Percentiles rank a stretch among this genome's conserved stretches.
Evolutionary conservation across 1,284 basidiomycete species (phyloP).

Genomic region (Stygiomarasmius scandens): DNA sequence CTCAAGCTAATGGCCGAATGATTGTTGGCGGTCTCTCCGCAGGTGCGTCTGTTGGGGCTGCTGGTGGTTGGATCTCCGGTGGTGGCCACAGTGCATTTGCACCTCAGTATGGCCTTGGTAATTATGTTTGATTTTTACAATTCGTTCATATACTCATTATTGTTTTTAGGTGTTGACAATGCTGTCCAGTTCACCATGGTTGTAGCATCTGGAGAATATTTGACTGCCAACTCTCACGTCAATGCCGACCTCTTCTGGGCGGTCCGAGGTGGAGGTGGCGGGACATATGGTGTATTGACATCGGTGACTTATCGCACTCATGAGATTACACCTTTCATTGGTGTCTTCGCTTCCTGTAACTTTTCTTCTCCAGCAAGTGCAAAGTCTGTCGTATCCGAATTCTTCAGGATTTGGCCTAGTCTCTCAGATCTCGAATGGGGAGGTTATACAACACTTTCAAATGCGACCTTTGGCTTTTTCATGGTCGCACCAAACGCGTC

Average conservation of each 20-base stretch:
- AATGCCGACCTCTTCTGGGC: conserved; percentile 53
- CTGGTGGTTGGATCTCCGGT: conserved; percentile 13
- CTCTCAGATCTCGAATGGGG: conserved; percentile 31
- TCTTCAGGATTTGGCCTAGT: conserved; percentile 26
- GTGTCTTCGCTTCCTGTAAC: conserved; percentile 25
- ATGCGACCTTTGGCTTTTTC: conserved; percentile 18
- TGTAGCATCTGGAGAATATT: conserved; percentile 35
- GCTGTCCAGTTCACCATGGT: conserved; percentile 43
- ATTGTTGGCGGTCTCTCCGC: conserved; percentile 41
- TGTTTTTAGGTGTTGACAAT: conserved; percentile 42
- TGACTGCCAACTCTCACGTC: conserved; percentile 37
- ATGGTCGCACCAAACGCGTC: conserved; percentile 37
- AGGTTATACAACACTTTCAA: conserved; percentile 17
- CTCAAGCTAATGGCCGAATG: conserved; percentile 31
- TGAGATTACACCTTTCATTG: conserved; percentile 30
- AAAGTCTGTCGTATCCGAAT: conserved; percentile 26
- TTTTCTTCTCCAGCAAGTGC: conserved; percentile 22
- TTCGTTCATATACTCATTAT: background rate
- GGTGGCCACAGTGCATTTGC: conserved; percentile 23
- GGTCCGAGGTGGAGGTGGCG: conserved; percentile 41
- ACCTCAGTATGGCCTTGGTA: conserved; percentile 48
- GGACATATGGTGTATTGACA: conserved; percentile 44
- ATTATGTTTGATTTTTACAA: conserved; percentile 7
- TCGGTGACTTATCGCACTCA: conserved; percentile 43
- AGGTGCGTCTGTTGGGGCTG: conserved; percentile 31